Base-by-base conservation (phyloP, 169 alveolate genomes). In the Babesia sp. region DNA sequence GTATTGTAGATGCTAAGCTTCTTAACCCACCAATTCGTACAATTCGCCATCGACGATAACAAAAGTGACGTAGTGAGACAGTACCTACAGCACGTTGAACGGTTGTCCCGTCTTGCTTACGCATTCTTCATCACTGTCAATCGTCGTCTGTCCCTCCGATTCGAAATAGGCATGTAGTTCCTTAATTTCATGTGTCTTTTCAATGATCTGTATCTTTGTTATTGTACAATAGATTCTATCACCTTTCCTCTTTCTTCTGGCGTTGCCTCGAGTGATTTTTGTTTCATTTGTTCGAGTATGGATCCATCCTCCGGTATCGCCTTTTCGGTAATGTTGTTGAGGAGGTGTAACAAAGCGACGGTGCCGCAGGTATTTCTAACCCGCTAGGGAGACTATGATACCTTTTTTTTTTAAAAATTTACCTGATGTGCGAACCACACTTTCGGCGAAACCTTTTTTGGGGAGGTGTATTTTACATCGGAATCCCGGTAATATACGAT, bases 371-470 rank as follows among this genome's bases (percentile, higher is more conserved):
- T 26, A 45, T 69, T 69, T 37, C 59, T 33, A 8, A 69, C 11
- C 8, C 29, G 31, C 79, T 69, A 34, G 4, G 22, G 2, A 33
- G n/a, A 14, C 8, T 39, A 20, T 2, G 22, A 29, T 33, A 31
- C 29, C 7, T 3, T 20, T 7, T 58, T 20, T 12, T 7, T 16
- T 1, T n/a, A 14, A 28, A 0, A n/a, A 60, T 29, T 36, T 9
- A 59, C 74, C 61, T 64, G 74, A 28, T 48, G 6, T 0, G 74
- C 51, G 61, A 64, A 64, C 74, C 74, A 64, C 34, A 64, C 74
- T 16, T 64, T 50, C n/a, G 74, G 53, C 37, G 74, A 57, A 1
- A 57, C 34, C 20, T 31, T 6, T 45, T 46, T 37, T 18, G 18
- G 59, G 29, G 3, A 2, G 20, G 45, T 64, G 24, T 64, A 29